These are phyloP conservation scores for Leccinum fallax DNA, from an alignment of 1,284 basidiomycete species.

Conservation along the genomic window DNA sequence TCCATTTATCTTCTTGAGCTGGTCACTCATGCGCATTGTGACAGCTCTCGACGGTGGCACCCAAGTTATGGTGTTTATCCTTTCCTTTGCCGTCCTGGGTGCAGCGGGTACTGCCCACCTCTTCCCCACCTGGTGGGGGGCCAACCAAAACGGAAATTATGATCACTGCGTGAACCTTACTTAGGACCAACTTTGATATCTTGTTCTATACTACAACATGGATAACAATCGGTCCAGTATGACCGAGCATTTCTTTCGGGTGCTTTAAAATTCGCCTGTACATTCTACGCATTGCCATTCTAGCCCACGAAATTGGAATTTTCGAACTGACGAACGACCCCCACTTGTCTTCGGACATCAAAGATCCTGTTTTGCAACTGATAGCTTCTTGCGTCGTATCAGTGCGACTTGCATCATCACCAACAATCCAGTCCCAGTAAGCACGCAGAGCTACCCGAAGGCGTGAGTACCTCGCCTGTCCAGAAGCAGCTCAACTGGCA, in stretches of 20 bases:
- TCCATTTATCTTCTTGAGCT: not conserved
- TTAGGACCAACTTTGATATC: constrained; percentile 1
- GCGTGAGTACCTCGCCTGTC: constrained; percentile 4
- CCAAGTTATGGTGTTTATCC: constrained; percentile 70
- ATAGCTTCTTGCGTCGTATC: constrained; percentile 4
- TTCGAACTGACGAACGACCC: not conserved
- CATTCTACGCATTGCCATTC: not conserved
- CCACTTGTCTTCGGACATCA: not conserved
- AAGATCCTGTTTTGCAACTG: not conserved
- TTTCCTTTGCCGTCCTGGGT: constrained; percentile 74
- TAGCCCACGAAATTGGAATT: not conserved
- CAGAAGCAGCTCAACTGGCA: not conserved
- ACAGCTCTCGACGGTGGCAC: constrained; percentile 60
- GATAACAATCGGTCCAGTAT: not conserved
- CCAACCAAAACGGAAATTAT: constrained; percentile 42
- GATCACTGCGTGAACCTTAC: constrained; percentile 18
- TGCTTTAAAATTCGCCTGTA: not conserved
- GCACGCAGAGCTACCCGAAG: constrained; percentile 14
- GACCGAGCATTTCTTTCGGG: not conserved
- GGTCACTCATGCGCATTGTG: not conserved
- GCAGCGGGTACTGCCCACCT: constrained; percentile 56
- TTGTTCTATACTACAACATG: not conserved
- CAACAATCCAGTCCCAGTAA: constrained; percentile 18
- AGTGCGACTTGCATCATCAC: constrained; percentile 19
- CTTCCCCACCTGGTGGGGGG: constrained; percentile 67